phyloP scores from a whole-genome alignment of 2,329 filamentous ascomycete species.

The Pseudofabraea citricarpa region DNA sequence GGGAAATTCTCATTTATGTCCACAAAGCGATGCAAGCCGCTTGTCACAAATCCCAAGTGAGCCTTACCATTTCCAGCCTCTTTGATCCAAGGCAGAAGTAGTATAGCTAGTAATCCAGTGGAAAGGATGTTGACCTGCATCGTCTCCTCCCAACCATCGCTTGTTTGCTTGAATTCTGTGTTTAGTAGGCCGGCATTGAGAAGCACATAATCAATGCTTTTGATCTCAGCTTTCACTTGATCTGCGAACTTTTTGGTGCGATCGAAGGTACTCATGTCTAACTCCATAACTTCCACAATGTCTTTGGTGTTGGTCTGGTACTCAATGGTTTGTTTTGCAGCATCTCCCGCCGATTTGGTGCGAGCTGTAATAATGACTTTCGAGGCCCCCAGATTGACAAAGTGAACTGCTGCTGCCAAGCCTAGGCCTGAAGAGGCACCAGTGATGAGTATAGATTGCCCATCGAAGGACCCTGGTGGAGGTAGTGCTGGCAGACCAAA shows the following conservation, averaged over 20 bases:
- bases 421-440: conserved; percentile 38
- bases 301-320: conserved; percentile 14
- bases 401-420: conserved; percentile 34
- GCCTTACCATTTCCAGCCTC: conserved; percentile 25
- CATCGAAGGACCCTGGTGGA: conserved; percentile 17
- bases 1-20: conserved; percentile 10
- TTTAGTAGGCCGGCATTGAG: conserved; percentile 26
- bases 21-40: conserved; percentile 12
- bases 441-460: conserved; percentile 34
- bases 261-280: conserved; percentile 23
- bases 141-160: conserved; percentile 44
- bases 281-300: conserved; percentile 16
- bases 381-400: conserved; percentile 33
- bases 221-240: conserved; percentile 14
- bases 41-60: conserved; percentile 20
- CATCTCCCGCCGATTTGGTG: conserved; percentile 29
- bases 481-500: conserved; percentile 20
- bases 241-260: conserved; percentile 18
- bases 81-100: conserved; percentile 44
- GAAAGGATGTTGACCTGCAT: conserved; percentile 55
- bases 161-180: conserved; percentile 9
- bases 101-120: conserved; percentile 46
- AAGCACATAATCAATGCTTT: conserved; percentile 22
- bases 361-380: conserved; percentile 37
- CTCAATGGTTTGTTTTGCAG: conserved; percentile 33